Percentiles rank a stretch among this genome's conserved stretches.
These are phyloP conservation scores for Tetracentron sinense DNA, from an alignment of 164 flowering plant species.

Conservation along the genomic window DNA sequence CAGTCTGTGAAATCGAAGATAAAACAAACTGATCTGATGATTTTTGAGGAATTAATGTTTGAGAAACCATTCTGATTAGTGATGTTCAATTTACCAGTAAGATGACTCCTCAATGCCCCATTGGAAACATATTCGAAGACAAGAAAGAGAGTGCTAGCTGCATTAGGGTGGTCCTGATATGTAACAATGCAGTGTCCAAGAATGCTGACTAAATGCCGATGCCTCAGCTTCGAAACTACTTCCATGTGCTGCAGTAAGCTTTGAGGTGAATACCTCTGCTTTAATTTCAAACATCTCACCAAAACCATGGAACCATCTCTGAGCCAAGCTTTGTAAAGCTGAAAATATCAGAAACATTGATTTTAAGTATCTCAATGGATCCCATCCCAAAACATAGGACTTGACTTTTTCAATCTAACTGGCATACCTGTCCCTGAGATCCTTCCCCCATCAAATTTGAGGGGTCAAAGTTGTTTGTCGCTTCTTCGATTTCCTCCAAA, in stretches of 20 bases:
- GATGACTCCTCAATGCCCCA: slow-evolving; percentile 54
- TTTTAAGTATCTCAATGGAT: not conserved
- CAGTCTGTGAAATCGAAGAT: slow-evolving; percentile 36
- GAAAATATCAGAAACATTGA: slow-evolving; percentile 17
- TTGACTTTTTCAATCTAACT: not conserved
- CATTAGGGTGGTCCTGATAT: slow-evolving; percentile 44
- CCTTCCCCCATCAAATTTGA: slow-evolving; percentile 61
- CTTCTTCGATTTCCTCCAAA: slow-evolving; percentile 80
- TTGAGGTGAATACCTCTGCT: slow-evolving; percentile 50
- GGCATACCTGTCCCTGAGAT: slow-evolving; percentile 65
- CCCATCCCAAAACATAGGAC: not conserved
- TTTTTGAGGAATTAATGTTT: no score
- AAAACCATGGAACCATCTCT: slow-evolving; percentile 57
- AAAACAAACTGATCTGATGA: not conserved
- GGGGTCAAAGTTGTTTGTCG: slow-evolving; percentile 69
- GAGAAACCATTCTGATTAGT: not conserved
- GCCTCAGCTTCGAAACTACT: slow-evolving; percentile 60
- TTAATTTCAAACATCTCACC: slow-evolving; percentile 56
- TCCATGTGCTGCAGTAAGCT: slow-evolving; percentile 53
- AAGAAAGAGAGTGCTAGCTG: slow-evolving; percentile 46
- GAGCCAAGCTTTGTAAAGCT: slow-evolving; percentile 75
- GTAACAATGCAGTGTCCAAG: slow-evolving; percentile 76
- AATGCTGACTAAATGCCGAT: slow-evolving; percentile 73
- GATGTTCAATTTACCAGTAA: slow-evolving; percentile 44
- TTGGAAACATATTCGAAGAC: slow-evolving; percentile 60